Evolutionary conservation across 169 alveolate genomes (phyloP), one percentile per base, ranked within the genome.

Genomic region (Plasmodium blacklocki): DNA sequence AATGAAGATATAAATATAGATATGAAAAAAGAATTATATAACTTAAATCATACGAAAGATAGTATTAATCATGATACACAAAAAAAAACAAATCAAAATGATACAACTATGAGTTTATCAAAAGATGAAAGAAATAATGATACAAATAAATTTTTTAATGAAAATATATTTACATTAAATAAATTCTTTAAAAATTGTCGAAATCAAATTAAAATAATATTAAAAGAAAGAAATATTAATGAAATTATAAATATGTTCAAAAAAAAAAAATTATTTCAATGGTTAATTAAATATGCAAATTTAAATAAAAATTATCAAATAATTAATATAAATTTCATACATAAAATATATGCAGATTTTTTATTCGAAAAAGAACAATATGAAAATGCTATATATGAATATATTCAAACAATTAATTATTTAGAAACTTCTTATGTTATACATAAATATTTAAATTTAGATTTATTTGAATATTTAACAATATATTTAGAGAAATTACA

Each of bases 391-490:
- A 64, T 78, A 71, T 26, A 78, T 49, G 72, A 78, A 59, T 78
- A 78, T 70, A 78, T 78, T 19, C 52, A 78, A 19, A 78, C 89
- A 19, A 78, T 78, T 64, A 76, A 68, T 5, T 78, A 19, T 58
- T 71, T 78, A 59, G 89, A 78, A 66, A 66, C 89, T 0, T 73
- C 78, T 45, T 59, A 21, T 45, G 89, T 78, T 78, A 78, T 78
- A 64, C 74, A 78, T 45, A 78, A 78, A 78, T 78, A 78, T 66
- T 78, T 78, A 78, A 78, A 66, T 23, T 23, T 78, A 78, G 89
- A 78, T 58, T 78, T 78, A 78, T 78, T 66, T 78, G 74, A 78
- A 78, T 66, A 78, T 63, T 66, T 78, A 64, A 64, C 89, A 26
- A 21, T 47, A 78, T 78, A 78, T 78, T 66, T 78, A 70, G 89